Percentiles rank a stretch among this genome's conserved stretches.
Evolutionary conservation across 2,329 filamentous ascomycete genomes (phyloP).

Genomic region (Fusarium musae): DNA sequence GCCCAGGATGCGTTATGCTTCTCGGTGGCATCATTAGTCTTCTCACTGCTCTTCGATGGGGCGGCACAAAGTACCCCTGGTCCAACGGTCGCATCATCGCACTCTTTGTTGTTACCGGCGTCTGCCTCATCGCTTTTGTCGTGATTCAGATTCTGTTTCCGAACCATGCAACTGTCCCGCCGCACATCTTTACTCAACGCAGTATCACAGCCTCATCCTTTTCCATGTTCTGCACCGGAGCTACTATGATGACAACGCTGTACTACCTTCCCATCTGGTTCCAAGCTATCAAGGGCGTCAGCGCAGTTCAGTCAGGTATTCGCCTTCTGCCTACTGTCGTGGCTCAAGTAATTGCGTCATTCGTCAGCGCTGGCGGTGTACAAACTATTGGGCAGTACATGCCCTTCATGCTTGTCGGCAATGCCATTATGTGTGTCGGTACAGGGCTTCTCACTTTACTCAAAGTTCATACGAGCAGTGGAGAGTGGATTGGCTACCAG

Average conservation of each 20-base stretch:
- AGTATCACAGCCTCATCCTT: slow-evolving; percentile 18
- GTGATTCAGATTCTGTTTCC: background rate
- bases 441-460: slow-evolving; percentile 34
- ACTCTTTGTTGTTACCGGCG: background rate
- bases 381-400: slow-evolving; percentile 26
- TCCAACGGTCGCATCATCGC: background rate
- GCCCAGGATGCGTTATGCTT: slow-evolving; percentile 3
- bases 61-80: slow-evolving; percentile 16
- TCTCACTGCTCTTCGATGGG: slow-evolving; percentile 24
- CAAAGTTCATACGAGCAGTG: slow-evolving; percentile 43
- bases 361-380: slow-evolving; percentile 11
- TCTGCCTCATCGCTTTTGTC: background rate
- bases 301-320: slow-evolving; percentile 14
- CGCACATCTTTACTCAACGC: slow-evolving; percentile 4
- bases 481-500: slow-evolving; percentile 58
- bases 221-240: slow-evolving; percentile 20
- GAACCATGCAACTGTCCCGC: slow-evolving; percentile 12
- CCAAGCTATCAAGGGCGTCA: slow-evolving; percentile 10
- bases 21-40: slow-evolving; percentile 7
- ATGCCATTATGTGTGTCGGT: slow-evolving; percentile 18
- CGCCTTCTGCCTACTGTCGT: slow-evolving; percentile 4
- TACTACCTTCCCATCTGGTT: slow-evolving; percentile 32
- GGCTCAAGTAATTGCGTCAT: slow-evolving; percentile 12
- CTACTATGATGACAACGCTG: slow-evolving; percentile 26
- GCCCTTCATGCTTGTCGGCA: slow-evolving; percentile 30